Conservation (phyloP, 805 yeast genomes). For the Kazachstania psychrophila region DNA sequence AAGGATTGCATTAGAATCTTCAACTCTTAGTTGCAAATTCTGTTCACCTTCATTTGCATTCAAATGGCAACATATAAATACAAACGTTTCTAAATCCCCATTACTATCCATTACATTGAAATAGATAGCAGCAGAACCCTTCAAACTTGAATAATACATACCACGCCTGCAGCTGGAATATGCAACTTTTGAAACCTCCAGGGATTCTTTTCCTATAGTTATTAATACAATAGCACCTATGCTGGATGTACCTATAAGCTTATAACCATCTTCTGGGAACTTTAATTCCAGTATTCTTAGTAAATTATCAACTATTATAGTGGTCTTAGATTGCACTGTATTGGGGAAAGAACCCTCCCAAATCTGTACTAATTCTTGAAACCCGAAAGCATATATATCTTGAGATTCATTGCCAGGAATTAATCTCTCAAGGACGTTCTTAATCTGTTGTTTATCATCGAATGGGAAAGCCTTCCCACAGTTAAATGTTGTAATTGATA, state of each 20-base stretch:
- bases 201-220: constrained; percentile 36
- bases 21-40: constrained; percentile 41
- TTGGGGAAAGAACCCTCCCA: constrained; percentile 42
- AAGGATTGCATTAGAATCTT: constrained; percentile 41
- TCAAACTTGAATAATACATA: constrained; percentile 48
- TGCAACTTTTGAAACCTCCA: constrained; percentile 23
- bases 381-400: constrained; percentile 49
- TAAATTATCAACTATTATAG: constrained; percentile 31
- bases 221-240: constrained; percentile 53
- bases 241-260: constrained; percentile 36
- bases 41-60: constrained; percentile 66
- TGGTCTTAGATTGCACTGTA: constrained; percentile 32
- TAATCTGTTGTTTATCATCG: constrained; percentile 26
- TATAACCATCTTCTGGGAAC: constrained; percentile 33
- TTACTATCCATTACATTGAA: constrained; percentile 24
- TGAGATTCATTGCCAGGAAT: constrained; percentile 25
- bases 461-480: constrained; percentile 42
- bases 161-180: constrained; percentile 45
- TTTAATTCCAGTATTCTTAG: constrained; percentile 29
- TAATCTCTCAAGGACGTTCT: constrained; percentile 27
- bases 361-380: constrained; percentile 54
- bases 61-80: constrained; percentile 65
- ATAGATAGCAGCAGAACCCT: constrained; percentile 65
- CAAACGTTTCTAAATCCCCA: constrained; percentile 32
- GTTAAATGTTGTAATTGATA: constrained; percentile 40